Conservation (phyloP, 352 stramenopile genomes). For the Phytophthora sp. region DNA sequence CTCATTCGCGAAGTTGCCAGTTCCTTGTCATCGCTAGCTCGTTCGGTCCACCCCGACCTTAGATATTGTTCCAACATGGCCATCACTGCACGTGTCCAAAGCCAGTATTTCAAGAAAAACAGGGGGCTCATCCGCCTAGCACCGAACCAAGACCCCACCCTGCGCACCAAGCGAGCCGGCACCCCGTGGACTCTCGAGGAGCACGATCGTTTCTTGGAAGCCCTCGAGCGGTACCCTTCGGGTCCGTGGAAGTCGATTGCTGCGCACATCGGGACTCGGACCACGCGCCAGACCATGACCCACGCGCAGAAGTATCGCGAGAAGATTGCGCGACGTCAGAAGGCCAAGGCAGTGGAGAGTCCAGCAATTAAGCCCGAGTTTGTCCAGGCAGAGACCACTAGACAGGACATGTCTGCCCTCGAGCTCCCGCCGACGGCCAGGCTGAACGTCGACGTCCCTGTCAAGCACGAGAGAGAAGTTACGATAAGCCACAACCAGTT, state of each 20-base stretch:
- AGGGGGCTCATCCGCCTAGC: constrained; percentile 42
- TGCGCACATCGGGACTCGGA: constrained; percentile 61
- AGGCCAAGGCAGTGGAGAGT: constrained; percentile 28
- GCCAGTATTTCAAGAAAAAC: constrained; percentile 46
- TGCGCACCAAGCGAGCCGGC: constrained; percentile 35
- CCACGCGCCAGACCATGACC: constrained; percentile 57
- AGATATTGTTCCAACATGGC: constrained; percentile 24
- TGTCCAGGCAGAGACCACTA: constrained; percentile 14
- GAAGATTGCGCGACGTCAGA: constrained; percentile 51
- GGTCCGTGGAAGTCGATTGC: constrained; percentile 48
- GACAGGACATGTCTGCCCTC: background rate
- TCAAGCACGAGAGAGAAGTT: constrained; percentile 21
- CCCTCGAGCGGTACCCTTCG: constrained; percentile 41
- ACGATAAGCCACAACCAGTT: constrained; percentile 34
- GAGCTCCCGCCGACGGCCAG: too few species aligned
- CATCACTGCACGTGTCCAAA: constrained; percentile 42
- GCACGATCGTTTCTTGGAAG: constrained; percentile 44
- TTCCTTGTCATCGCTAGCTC: too few species aligned
- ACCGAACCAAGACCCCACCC: constrained; percentile 34
- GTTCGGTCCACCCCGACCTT: background rate
- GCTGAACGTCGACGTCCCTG: too few species aligned
- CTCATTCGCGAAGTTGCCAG: too few species aligned
- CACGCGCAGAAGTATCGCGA: constrained; percentile 58
- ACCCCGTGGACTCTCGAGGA: constrained; percentile 42
- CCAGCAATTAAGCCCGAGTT: constrained; percentile 20